Evolutionary conservation across 2,329 filamentous ascomycete species (phyloP).

Genomic region (Pseudogymnoascus sp.): DNA sequence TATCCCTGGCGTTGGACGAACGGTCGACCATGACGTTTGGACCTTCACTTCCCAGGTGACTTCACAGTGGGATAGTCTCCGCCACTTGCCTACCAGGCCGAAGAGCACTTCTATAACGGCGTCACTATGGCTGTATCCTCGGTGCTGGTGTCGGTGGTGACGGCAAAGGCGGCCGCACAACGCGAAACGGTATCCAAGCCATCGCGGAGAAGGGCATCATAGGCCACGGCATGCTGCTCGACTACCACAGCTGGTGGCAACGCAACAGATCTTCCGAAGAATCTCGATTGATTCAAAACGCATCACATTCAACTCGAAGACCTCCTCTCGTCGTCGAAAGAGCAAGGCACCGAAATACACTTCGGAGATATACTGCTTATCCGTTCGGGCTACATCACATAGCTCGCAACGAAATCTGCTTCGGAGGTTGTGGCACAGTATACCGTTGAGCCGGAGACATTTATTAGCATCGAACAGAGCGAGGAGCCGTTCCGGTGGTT

Average conservation of each 20-base stretch:
- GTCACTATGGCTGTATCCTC: too few species aligned
- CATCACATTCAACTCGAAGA: constrained; percentile 29
- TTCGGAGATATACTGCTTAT: constrained; percentile 43
- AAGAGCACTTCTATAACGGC: too few species aligned
- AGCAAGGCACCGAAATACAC: constrained; percentile 36
- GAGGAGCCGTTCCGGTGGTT: too few species aligned
- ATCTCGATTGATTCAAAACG: constrained; percentile 29
- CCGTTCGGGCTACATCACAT: constrained; percentile 36
- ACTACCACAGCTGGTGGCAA: constrained; percentile 37
- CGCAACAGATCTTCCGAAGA: constrained; percentile 27
- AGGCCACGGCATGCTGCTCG: constrained; percentile 44
- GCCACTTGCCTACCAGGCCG: too few species aligned
- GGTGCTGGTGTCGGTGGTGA: constrained; percentile 21
- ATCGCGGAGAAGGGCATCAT: constrained; percentile 46
- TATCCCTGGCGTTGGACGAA: too few species aligned
- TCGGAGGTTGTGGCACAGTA: constrained; percentile 28
- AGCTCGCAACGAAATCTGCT: constrained; percentile 21
- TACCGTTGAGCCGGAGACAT: too few species aligned
- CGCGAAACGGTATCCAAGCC: constrained; percentile 36
- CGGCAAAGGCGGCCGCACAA: constrained; percentile 16
- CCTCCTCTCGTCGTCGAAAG: constrained; percentile 34
- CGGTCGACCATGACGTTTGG: too few species aligned
- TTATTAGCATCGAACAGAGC: too few species aligned
- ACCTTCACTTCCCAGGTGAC: too few species aligned
- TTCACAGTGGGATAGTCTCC: too few species aligned